phyloP scores from a whole-genome alignment of 495 filamentous ascomycete genomes.

The Penicillium herquei region DNA sequence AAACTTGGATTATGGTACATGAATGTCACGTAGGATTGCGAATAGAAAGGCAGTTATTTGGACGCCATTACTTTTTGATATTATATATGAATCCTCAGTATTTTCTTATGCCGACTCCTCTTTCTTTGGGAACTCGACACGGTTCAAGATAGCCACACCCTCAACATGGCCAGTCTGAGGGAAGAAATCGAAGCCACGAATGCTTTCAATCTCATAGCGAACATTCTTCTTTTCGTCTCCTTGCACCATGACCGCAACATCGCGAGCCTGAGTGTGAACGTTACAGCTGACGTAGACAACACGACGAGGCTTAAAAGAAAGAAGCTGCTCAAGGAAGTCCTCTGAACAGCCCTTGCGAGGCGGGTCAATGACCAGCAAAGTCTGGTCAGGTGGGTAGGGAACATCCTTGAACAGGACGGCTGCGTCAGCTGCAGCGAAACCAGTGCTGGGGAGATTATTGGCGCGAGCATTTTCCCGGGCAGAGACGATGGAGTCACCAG shows the following conservation, averaged over 20 bases:
- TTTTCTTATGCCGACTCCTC: slow-evolving; percentile 2
- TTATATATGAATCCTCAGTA: no score
- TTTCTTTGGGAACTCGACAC: slow-evolving; percentile 18
- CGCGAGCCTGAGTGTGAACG: slow-evolving; percentile 94
- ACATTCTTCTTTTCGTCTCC: slow-evolving; percentile 53
- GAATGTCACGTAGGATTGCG: no score
- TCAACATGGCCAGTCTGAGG: slow-evolving; percentile 97
- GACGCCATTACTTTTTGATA: no score
- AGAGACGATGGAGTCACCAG: slow-evolving; percentile 66
- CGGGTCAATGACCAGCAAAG: slow-evolving; percentile 88
- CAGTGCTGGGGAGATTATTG: slow-evolving; percentile 70
- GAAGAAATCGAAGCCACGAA: slow-evolving; percentile 96
- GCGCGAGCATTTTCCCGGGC: slow-evolving; percentile 73
- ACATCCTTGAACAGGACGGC: slow-evolving; percentile 73
- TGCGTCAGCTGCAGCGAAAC: slow-evolving; percentile 85
- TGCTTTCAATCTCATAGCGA: slow-evolving; percentile 84
- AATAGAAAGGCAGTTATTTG: no score
- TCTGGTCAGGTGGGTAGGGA: slow-evolving; percentile 70
- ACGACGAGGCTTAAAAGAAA: slow-evolving; percentile 69
- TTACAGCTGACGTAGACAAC: slow-evolving; percentile 96
- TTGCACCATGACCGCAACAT: slow-evolving; percentile 79
- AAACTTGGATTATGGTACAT: not conserved
- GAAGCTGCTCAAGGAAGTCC: slow-evolving; percentile 75
- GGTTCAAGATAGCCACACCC: slow-evolving; percentile 77
- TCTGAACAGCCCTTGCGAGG: slow-evolving; percentile 93